A percentile compares a stretch with the other conserved stretches of the same genome.
Conservation (phyloP, 75 land plant genomes). For the Adiantum capillusveneris region DNA sequence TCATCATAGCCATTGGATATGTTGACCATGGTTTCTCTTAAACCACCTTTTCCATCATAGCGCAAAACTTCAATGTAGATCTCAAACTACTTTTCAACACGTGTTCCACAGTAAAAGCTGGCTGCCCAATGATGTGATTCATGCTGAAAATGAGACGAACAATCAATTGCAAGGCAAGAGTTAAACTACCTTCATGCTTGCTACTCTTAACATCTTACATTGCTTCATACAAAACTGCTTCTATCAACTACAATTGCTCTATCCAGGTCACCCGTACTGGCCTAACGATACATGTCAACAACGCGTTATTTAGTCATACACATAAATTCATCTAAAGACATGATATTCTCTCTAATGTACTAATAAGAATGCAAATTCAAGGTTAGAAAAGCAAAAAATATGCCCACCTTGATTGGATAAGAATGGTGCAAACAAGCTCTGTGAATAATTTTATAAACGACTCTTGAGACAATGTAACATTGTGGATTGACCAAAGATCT, state of each 20-base stretch:
- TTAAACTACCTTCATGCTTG: constrained; percentile 18
- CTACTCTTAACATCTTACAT: not conserved
- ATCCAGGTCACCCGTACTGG: constrained; percentile 14
- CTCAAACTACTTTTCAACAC: constrained; percentile 21
- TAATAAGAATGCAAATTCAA: not conserved
- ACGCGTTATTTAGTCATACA: no score
- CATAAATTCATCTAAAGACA: no score
- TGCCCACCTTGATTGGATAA: constrained; percentile 4
- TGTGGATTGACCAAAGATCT: constrained; percentile 1
- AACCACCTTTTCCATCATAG: constrained; percentile 45
- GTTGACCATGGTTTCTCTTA: constrained; percentile 30
- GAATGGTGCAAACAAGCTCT: constrained; percentile 1
- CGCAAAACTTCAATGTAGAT: constrained; percentile 31
- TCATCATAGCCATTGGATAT: constrained; percentile 43
- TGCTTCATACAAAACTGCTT: constrained; percentile 11
- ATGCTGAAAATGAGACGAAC: constrained; percentile 45
- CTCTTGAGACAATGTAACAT: not conserved
- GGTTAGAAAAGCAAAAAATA: not conserved
- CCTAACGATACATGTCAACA: not conserved
- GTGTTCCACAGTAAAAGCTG: constrained; percentile 12
- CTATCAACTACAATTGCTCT: constrained; percentile 21
- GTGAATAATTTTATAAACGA: not conserved
- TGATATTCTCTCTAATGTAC: no score
- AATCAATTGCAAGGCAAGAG: constrained; percentile 41
- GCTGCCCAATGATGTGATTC: constrained; percentile 18